Base-by-base conservation (phyloP, 208 protist species). In the Acanthamoeba castellanii region DNA sequence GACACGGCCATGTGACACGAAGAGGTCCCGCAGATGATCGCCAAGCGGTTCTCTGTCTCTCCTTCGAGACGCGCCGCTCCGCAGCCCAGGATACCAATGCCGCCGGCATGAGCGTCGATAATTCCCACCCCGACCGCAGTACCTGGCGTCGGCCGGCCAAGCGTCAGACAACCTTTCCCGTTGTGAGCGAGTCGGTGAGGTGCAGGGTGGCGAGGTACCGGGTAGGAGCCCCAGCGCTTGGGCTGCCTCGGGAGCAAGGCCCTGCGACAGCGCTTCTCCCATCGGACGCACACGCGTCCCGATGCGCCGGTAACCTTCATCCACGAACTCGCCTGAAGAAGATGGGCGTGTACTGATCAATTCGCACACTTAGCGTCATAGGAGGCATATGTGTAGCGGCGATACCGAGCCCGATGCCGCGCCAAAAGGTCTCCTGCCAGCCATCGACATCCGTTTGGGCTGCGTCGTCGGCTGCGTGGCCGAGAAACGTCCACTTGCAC, bases 31-130 rank as follows among this genome's bases (percentile, higher is more conserved):
- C 74, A 82, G 37, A 82, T 82, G 42, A 82, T 50, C 7, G 74
- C 74, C 42, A 82, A 27, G 14, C 74, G 32, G 22, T 52, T 20
- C 45, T 82, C 74, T 16, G 30, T 82, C 25, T 45, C 74, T 8
- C 5, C 59, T 66, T 59, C 81, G 81, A 64, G 25, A 25, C 25
- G 47, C 11, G 11, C 50, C 30, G 30, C 30, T 22, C 57, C 82
- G 55, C 82, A 59, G 32, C 30, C 82, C 13, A 90, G 57, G n/a
- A 90, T 37, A 8, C 82, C 82, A 8, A 90, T 90, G 4, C 52
- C 82, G 18, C 82, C 82, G 18, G 82, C 82, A 25, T 90, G 82
- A 14, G 82, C 82, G 37, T 90, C 82, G 47, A 90, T 90, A 50
- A 90, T 90, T 14, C 52, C 47, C 27, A 90, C 82, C 0, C 52